Evolutionary conservation across 192 early-diverging fungal genomes (phyloP).

Genomic region (Coemansia reversa): DNA sequence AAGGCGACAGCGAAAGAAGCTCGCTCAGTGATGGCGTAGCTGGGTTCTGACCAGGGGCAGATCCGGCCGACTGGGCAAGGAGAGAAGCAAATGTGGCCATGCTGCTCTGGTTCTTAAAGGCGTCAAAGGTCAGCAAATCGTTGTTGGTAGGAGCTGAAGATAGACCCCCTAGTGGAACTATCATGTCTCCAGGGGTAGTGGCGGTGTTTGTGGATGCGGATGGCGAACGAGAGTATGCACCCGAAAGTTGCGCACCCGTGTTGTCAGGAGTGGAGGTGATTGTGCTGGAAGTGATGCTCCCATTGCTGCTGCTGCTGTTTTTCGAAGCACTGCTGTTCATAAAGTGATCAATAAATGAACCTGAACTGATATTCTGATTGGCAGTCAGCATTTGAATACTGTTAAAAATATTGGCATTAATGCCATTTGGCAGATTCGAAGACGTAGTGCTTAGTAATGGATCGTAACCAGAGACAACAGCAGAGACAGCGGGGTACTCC

Average conservation of each 20-base stretch:
- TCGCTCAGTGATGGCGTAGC: conserved; percentile 42
- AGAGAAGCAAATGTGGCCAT: conserved; percentile 30
- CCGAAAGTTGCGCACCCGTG: too few relatives aligned
- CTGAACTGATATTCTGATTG: conserved; percentile 51
- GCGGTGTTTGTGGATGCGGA: conserved; percentile 1
- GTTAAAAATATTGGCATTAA: conserved; percentile 30
- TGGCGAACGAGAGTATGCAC: conserved; percentile 14
- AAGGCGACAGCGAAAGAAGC: conserved; percentile 38
- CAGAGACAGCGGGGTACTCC: conserved; percentile 23
- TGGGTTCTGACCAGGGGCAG: conserved; percentile 6
- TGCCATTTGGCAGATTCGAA: conserved; percentile 13
- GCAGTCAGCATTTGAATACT: conserved; percentile 47
- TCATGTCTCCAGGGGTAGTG: conserved; percentile 43
- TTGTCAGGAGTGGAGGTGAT: too few relatives aligned
- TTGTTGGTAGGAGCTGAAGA: background rate
- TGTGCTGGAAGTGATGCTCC: background rate
- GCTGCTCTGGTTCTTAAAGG: conserved; percentile 28
- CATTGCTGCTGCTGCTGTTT: background rate
- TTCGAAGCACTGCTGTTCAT: conserved; percentile 20
- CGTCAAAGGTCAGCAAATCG: conserved; percentile 25
- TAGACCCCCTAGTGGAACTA: conserved; percentile 31
- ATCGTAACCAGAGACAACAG: conserved; percentile 13
- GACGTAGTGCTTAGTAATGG: conserved; percentile 14
- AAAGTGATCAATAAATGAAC: conserved; percentile 35
- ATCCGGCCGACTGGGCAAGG: conserved; percentile 18